Conservation (phyloP, 2,329 filamentous ascomycete genomes). For the Colletotrichum sansevieriae region DNA sequence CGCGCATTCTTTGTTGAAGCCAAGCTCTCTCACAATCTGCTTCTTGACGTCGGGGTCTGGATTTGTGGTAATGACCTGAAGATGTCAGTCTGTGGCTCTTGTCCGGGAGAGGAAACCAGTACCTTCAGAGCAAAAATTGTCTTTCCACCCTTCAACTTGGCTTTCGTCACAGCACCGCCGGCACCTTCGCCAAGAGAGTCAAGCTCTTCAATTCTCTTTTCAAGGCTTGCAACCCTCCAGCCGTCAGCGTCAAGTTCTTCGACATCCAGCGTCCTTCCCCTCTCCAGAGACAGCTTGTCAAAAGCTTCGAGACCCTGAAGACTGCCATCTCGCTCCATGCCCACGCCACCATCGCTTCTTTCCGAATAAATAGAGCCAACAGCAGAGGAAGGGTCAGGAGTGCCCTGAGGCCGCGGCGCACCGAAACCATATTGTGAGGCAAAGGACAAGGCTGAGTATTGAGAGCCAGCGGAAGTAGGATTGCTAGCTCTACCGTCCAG, state of each 20-base stretch:
- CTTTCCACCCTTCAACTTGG: slow-evolving; percentile 89
- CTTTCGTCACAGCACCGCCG: slow-evolving; percentile 93
- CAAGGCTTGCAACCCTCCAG: slow-evolving; percentile 92
- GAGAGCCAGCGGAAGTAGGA: slow-evolving; percentile 88
- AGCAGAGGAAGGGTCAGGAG: slow-evolving; percentile 88
- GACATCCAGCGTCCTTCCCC: slow-evolving; percentile 86
- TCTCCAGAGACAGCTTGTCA: slow-evolving; percentile 85
- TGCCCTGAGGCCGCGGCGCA: slow-evolving; percentile 74
- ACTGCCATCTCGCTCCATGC: slow-evolving; percentile 88
- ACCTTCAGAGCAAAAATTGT: slow-evolving; percentile 98
- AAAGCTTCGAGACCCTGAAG: slow-evolving; percentile 82
- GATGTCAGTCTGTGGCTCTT: slow-evolving; percentile 5
- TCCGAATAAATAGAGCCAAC: slow-evolving; percentile 89
- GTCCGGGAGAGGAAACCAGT: slow-evolving; percentile 39
- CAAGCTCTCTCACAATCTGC: slow-evolving; percentile 95
- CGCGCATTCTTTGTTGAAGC: slow-evolving; percentile 97
- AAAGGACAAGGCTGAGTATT: slow-evolving; percentile 86
- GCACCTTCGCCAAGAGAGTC: slow-evolving; percentile 94
- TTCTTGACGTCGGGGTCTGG: slow-evolving; percentile 98
- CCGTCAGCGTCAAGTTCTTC: slow-evolving; percentile 95
- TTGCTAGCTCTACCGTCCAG: slow-evolving; percentile 82
- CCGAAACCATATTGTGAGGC: slow-evolving; percentile 79
- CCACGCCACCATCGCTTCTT: slow-evolving; percentile 77
- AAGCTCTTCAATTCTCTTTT: slow-evolving; percentile 88
- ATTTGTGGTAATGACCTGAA: slow-evolving; percentile 95